phyloP scores from a whole-genome alignment of 176 grass and related monocot genomes.

The Musa troglodytarum region DNA sequence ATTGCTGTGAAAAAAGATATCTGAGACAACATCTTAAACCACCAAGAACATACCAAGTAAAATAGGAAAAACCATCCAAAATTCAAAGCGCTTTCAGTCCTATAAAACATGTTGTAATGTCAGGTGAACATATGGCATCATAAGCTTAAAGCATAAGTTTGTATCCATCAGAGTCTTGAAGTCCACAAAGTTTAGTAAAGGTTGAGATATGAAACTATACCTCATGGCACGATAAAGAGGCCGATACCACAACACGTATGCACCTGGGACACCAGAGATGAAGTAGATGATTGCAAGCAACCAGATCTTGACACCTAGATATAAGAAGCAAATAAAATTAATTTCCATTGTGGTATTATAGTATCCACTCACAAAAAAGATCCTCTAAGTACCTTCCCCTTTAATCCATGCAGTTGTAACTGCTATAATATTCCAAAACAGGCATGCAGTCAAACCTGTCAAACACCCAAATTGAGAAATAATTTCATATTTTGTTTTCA shows the following conservation, averaged over 20 bases:
- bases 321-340: constrained; percentile 15
- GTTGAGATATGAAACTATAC: constrained; percentile 13
- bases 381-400: constrained; percentile 32
- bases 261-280: constrained; percentile 79
- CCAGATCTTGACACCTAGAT: constrained; percentile 83
- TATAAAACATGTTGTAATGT: constrained; percentile 28
- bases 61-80: constrained; percentile 96
- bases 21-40: constrained; percentile 5
- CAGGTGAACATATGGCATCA: not conserved
- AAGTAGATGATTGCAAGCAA: constrained; percentile 96
- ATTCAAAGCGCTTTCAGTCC: constrained; percentile 90
- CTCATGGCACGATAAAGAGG: constrained; percentile 97
- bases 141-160: too few species aligned
- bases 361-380: constrained; percentile 8
- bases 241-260: constrained; percentile 87
- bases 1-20: not conserved
- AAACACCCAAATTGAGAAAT: not conserved
- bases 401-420: constrained; percentile 58
- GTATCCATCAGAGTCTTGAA: too few species aligned
- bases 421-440: constrained; percentile 64
- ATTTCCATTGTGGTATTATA: not conserved
- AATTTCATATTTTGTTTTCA: not conserved
- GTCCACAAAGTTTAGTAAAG: too few species aligned
- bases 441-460: constrained; percentile 44
- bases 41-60: constrained; percentile 54